These are phyloP conservation scores for Trichoderma lentiforme DNA, from an alignment of 2,329 filamentous ascomycete genomes.

Conservation along the genomic window DNA sequence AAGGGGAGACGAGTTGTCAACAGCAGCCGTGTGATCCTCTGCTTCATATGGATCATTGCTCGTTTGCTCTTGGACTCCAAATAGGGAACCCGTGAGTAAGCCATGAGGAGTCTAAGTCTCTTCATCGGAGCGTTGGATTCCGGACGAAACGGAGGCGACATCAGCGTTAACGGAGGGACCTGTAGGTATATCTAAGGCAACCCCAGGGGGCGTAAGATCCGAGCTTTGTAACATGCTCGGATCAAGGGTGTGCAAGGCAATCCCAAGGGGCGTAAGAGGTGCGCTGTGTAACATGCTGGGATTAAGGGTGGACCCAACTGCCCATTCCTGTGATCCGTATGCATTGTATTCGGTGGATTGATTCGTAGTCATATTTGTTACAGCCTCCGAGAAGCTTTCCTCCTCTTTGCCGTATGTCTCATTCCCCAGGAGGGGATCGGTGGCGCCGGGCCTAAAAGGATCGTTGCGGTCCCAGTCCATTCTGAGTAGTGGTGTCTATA, in stretches of 20 bases:
- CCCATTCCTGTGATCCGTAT: background rate
- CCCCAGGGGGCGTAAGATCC: background rate
- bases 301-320: background rate
- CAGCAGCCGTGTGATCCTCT: background rate
- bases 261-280: background rate
- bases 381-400: too few relatives aligned
- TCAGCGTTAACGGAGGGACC: too few relatives aligned
- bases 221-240: background rate
- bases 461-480: background rate
- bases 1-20: background rate
- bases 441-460: background rate
- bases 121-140: background rate
- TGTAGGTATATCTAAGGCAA: background rate
- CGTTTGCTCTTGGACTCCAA: background rate
- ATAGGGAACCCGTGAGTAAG: background rate
- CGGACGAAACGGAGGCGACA: background rate
- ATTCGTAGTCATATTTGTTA: background rate
- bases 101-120: slow-evolving; percentile 2
- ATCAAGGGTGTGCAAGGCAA: background rate
- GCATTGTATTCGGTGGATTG: background rate
- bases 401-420: background rate
- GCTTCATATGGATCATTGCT: background rate
- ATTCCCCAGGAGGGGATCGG: slow-evolving; percentile 2
- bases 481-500: background rate
- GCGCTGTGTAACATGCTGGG: background rate